Conservation (phyloP, 352 stramenopile genomes). For the Phytophthora ohioensis region DNA sequence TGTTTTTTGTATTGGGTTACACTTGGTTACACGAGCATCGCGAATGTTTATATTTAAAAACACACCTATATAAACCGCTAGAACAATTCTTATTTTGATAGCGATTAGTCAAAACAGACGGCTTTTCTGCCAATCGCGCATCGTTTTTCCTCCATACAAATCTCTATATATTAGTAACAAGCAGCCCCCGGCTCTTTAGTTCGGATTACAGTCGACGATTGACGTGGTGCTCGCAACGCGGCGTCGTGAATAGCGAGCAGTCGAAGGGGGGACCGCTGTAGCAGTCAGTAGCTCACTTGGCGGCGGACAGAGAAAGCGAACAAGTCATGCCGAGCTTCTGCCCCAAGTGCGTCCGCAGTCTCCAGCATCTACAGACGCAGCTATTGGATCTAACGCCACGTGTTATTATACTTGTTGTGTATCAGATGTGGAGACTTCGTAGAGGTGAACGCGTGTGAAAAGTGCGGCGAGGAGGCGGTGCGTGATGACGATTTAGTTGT, state of each 20-base stretch:
- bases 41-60: too few species aligned
- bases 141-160: conserved; percentile 36
- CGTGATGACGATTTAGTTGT: conserved; percentile 13
- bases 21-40: too few species aligned
- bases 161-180: conserved; percentile 12
- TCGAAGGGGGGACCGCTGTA: conserved; percentile 15
- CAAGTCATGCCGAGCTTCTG: conserved; percentile 73
- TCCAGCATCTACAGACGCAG: not conserved
- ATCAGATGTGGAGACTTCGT: conserved; percentile 70
- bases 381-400: not conserved
- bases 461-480: conserved; percentile 75
- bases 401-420: not conserved
- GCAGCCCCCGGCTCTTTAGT: conserved; percentile 24
- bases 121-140: conserved; percentile 38
- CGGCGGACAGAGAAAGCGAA: conserved; percentile 25
- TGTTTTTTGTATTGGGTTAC: too few species aligned
- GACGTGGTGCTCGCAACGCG: conserved; percentile 22
- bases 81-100: not conserved
- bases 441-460: conserved; percentile 55
- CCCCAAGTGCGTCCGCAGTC: conserved; percentile 52
- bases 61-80: too few species aligned
- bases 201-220: conserved; percentile 34
- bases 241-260: conserved; percentile 27
- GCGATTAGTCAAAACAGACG: conserved; percentile 34
- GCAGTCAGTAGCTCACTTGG: conserved; percentile 32